A percentile compares a stretch with the other conserved stretches of the same genome.
Conservation (phyloP, 306 rosid species). For the Pterocarpus macrocarpus region DNA sequence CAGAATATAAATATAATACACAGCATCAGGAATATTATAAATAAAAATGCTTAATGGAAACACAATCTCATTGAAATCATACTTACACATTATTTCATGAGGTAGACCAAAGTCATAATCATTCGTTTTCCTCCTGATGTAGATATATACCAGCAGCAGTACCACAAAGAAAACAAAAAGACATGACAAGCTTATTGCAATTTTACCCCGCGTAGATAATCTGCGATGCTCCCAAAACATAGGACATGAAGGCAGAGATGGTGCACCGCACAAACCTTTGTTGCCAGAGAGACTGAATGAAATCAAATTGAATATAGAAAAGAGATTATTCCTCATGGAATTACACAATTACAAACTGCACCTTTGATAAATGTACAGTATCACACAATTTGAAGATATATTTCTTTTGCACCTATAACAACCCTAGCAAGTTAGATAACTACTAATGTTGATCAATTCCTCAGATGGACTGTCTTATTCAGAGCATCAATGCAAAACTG, state of each 20-base stretch:
- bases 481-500: constrained; percentile 27
- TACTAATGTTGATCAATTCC: constrained; percentile 12
- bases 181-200: constrained; percentile 77
- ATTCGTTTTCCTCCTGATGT: constrained; percentile 74
- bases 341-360: constrained; percentile 3
- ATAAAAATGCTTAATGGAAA: background rate
- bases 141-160: constrained; percentile 70
- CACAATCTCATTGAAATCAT: constrained; percentile 33
- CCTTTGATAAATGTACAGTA: background rate
- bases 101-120: constrained; percentile 94
- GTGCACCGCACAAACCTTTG: constrained; percentile 91
- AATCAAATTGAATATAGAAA: constrained; percentile 28
- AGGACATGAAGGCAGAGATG: constrained; percentile 80
- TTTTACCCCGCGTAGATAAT: constrained; percentile 77
- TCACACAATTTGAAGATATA: background rate
- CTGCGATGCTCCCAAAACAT: constrained; percentile 88
- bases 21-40: background rate
- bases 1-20: background rate
- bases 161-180: constrained; percentile 60
- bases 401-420: constrained; percentile 15
- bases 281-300: constrained; percentile 78
- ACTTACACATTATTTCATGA: constrained; percentile 87
- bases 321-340: constrained; percentile 30
- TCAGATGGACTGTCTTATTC: background rate
- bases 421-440: constrained; percentile 30